These are phyloP conservation scores for Linaria vulgaris DNA, from an alignment of 257 asterid species.

Conservation along the genomic window DNA sequence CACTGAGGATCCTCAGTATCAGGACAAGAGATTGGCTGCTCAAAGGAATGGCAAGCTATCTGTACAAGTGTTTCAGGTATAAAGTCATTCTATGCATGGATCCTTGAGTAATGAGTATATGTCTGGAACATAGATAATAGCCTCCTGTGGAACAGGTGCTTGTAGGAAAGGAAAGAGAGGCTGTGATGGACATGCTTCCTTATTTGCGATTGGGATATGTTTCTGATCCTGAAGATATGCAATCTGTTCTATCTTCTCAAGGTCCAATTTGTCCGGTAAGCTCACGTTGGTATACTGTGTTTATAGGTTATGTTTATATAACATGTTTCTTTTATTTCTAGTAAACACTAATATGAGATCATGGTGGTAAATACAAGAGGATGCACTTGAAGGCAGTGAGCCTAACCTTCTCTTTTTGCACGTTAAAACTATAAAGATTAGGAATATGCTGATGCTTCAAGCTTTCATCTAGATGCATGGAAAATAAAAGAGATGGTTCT, in stretches of 20 bases:
- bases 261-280: slow-evolving; percentile 97
- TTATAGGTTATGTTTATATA: slow-evolving; percentile 1
- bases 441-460: slow-evolving; percentile 21
- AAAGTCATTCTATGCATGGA: neutral
- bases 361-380: slow-evolving; percentile 3
- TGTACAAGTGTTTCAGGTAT: slow-evolving; percentile 79
- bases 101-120: slow-evolving; percentile 6
- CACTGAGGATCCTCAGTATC: slow-evolving; percentile 98
- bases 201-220: slow-evolving; percentile 90
- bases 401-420: slow-evolving; percentile 15
- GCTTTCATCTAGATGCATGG: slow-evolving; percentile 20
- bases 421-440: slow-evolving; percentile 17
- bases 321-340: slow-evolving; percentile 7
- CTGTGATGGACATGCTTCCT: slow-evolving; percentile 95
- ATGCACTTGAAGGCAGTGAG: slow-evolving; percentile 5
- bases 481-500: neutral
- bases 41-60: slow-evolving; percentile 93
- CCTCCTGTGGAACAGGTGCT: slow-evolving; percentile 49
- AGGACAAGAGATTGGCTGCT: slow-evolving; percentile 96
- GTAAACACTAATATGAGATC: slow-evolving; percentile 5
- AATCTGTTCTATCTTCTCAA: slow-evolving; percentile 86
- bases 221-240: slow-evolving; percentile 90
- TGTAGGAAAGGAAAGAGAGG: slow-evolving; percentile 87
- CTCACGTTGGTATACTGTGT: slow-evolving; percentile 21
- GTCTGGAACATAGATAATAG: slow-evolving; percentile 21